A percentile compares a stretch with the other conserved stretches of the same genome.
phyloP scores from a whole-genome alignment of 208 protist species.

The Trypanosoma lewisi region DNA sequence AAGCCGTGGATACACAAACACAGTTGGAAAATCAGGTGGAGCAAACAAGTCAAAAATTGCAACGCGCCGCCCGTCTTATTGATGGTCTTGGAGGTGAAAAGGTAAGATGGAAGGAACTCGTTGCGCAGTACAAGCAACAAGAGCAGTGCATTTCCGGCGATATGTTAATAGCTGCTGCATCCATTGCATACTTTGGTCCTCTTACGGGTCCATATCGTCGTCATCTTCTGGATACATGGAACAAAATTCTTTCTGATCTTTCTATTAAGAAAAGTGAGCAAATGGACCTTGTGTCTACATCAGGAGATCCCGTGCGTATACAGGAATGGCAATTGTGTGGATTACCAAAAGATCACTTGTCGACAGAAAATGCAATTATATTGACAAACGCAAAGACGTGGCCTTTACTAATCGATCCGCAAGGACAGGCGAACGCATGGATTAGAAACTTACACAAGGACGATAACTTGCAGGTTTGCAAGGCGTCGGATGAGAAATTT shows the following conservation, averaged over 20 bases:
- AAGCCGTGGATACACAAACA: slow-evolving; percentile 92
- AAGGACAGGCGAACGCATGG: slow-evolving; percentile 97
- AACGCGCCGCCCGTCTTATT: slow-evolving; percentile 95
- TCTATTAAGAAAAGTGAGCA: slow-evolving; percentile 66
- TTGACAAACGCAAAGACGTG: slow-evolving; percentile 92
- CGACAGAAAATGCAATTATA: slow-evolving; percentile 97
- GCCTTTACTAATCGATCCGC: slow-evolving; percentile 98
- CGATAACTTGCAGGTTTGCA: slow-evolving; percentile 94
- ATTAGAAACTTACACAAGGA: slow-evolving; percentile 94
- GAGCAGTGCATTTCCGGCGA: slow-evolving; percentile 93
- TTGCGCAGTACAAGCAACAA: slow-evolving; percentile 84
- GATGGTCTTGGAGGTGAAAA: slow-evolving; percentile 97
- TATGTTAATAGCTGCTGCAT: slow-evolving; percentile 93
- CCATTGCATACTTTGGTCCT: slow-evolving; percentile 96
- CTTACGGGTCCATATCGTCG: slow-evolving; percentile 93
- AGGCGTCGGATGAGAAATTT: slow-evolving; percentile 94
- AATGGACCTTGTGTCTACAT: slow-evolving; percentile 82
- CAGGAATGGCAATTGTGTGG: slow-evolving; percentile 95
- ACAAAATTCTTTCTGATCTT: slow-evolving; percentile 49
- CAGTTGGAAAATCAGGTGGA: slow-evolving; percentile 92
- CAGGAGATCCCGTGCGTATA: slow-evolving; percentile 94
- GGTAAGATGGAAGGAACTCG: slow-evolving; percentile 87
- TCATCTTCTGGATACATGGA: slow-evolving; percentile 84
- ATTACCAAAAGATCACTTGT: slow-evolving; percentile 94
- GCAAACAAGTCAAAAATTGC: slow-evolving; percentile 92